phyloP scores from a whole-genome alignment of 768 basidiomycete species.

The Vararia minispora region DNA sequence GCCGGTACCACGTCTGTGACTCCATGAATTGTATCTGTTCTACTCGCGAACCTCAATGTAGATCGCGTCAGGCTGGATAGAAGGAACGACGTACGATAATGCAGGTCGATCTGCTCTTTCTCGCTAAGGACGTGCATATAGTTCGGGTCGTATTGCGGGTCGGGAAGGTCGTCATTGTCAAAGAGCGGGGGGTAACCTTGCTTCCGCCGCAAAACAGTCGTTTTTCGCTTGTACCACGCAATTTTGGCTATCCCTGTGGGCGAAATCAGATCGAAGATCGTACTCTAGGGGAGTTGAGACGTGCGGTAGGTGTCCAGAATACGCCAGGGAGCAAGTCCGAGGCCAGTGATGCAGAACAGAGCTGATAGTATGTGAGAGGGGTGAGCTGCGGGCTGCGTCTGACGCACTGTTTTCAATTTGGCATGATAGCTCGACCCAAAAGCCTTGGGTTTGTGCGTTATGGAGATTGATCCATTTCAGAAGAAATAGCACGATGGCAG shows the following conservation, averaged over 20 bases:
- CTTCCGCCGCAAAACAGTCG: conserved; percentile 43
- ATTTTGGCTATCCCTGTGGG: conserved; percentile 57
- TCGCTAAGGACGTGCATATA: conserved; percentile 63
- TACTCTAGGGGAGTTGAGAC: background rate
- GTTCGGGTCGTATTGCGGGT: conserved; percentile 60
- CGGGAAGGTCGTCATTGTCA: conserved; percentile 72
- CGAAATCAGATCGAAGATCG: background rate
- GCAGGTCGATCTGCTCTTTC: conserved; percentile 49
- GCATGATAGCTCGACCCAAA: conserved; percentile 73
- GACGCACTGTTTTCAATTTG: conserved; percentile 63
- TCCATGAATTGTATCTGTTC: conserved; percentile 61
- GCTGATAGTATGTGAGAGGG: conserved; percentile 24
- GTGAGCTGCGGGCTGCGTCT: background rate
- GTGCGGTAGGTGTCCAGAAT: conserved; percentile 66
- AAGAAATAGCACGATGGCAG: conserved; percentile 70
- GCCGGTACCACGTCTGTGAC: conserved; percentile 76
- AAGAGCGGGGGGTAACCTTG: conserved; percentile 58
- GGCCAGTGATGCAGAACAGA: conserved; percentile 70
- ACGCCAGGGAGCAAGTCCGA: conserved; percentile 71
- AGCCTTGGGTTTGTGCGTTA: conserved; percentile 56
- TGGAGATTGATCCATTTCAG: conserved; percentile 59
- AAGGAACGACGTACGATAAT: conserved; percentile 41
- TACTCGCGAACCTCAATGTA: conserved; percentile 16
- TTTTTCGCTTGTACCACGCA: conserved; percentile 59
- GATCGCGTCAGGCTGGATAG: background rate